Conservation (phyloP, 768 basidiomycete genomes). For the Suillus lakei region DNA sequence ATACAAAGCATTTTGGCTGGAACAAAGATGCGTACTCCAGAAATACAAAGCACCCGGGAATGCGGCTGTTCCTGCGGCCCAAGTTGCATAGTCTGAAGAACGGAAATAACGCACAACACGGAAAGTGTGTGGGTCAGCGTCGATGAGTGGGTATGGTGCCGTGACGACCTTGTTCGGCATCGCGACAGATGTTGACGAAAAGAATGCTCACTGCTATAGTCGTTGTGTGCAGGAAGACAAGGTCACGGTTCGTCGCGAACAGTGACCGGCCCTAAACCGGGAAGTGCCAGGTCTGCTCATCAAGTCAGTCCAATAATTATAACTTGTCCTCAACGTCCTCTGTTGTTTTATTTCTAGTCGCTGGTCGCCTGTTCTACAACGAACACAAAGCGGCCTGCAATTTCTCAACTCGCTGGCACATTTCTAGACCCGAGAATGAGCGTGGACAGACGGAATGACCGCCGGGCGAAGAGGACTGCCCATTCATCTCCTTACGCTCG, state of each 20-base stretch:
- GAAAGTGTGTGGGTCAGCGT: constrained; percentile 87
- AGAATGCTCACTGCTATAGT: constrained; percentile 2
- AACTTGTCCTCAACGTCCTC: constrained; percentile 24
- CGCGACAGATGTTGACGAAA: constrained; percentile 10
- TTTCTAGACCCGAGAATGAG: constrained; percentile 50
- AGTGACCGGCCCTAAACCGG: constrained; percentile 37
- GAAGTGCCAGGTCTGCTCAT: constrained; percentile 21
- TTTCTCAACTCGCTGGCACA: constrained; percentile 8
- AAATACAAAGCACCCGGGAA: constrained; percentile 82
- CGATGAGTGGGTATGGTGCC: constrained; percentile 89
- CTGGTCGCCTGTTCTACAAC: constrained; percentile 13
- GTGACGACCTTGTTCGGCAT: constrained; percentile 53
- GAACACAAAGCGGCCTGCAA: constrained; percentile 1
- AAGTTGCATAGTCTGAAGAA: constrained; percentile 82
- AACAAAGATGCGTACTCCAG: constrained; percentile 65
- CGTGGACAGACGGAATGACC: constrained; percentile 53
- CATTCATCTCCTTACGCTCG: constrained; percentile 63
- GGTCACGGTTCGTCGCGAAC: constrained; percentile 15
- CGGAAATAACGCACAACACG: constrained; percentile 92
- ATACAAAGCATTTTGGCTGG: constrained; percentile 9
- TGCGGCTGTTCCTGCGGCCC: constrained; percentile 80
- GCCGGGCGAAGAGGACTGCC: constrained; percentile 40
- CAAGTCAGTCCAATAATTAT: constrained; percentile 10
- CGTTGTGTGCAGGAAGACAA: constrained; percentile 1
- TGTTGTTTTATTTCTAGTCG: constrained; percentile 4